A percentile compares a stretch with the other conserved stretches of the same genome.
These are phyloP conservation scores for Backusella macrospora DNA, from an alignment of 192 early-diverging fungal genomes.

Conservation along the genomic window DNA sequence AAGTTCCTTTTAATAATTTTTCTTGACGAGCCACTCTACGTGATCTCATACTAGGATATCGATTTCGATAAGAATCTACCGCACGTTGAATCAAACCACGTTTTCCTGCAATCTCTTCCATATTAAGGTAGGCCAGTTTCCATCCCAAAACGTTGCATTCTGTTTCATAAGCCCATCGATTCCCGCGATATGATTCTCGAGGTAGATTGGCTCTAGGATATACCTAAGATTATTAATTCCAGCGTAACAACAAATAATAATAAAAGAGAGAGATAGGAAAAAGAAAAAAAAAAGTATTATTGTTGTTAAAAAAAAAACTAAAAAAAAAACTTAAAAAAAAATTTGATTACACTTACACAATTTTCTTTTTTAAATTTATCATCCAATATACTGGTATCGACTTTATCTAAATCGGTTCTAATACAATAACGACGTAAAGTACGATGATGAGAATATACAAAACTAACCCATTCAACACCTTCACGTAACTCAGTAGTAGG, in stretches of 20 bases:
- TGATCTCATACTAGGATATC: slow-evolving; percentile 68
- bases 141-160: slow-evolving; percentile 84
- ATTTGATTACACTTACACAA: slow-evolving; percentile 34
- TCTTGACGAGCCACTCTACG: slow-evolving; percentile 76
- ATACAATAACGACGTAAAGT: slow-evolving; percentile 34
- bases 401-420: slow-evolving; percentile 36
- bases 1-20: slow-evolving; percentile 60
- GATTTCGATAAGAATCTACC: slow-evolving; percentile 79
- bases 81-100: slow-evolving; percentile 85
- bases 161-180: slow-evolving; percentile 84
- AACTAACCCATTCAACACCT: slow-evolving; percentile 39
- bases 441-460: slow-evolving; percentile 39
- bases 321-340: too few species aligned
- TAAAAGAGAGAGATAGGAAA: background rate
- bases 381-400: slow-evolving; percentile 25
- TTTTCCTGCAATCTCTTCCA: slow-evolving; percentile 62
- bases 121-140: slow-evolving; percentile 81
- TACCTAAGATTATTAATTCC: slow-evolving; percentile 26
- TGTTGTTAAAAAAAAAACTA: too few species aligned
- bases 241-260: slow-evolving; percentile 4
- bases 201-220: slow-evolving; percentile 80
- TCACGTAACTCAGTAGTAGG: slow-evolving; percentile 34
- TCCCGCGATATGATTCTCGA: slow-evolving; percentile 69
- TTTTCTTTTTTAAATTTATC: slow-evolving; percentile 42
- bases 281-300: background rate